Percentiles rank a stretch among this genome's conserved stretches.
These are phyloP conservation scores for Lyophyllum shimeji DNA, from an alignment of 768 basidiomycete genomes.

Conservation along the genomic window DNA sequence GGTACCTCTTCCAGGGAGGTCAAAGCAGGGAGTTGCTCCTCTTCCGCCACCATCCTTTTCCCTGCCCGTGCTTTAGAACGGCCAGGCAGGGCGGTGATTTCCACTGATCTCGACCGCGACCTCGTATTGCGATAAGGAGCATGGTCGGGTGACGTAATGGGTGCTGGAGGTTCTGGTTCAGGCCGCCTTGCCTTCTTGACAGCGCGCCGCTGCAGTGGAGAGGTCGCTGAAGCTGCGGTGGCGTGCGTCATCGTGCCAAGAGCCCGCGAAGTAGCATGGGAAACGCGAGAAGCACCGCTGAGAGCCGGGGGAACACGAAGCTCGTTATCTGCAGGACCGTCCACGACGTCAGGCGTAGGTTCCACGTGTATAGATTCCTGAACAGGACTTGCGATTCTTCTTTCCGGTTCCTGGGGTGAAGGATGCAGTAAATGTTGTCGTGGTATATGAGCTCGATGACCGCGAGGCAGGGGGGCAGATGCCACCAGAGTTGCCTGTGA, in stretches of 20 bases:
- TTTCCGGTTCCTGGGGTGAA: background rate
- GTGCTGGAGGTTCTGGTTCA: background rate
- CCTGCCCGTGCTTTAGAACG: background rate
- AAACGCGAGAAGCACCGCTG: background rate
- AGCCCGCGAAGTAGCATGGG: background rate
- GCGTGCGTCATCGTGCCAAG: background rate
- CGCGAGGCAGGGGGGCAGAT: background rate
- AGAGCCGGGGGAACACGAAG: background rate
- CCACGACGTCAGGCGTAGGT: too few species aligned
- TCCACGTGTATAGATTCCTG: background rate
- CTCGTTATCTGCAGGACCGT: background rate
- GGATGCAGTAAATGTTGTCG: background rate
- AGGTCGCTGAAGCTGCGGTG: background rate
- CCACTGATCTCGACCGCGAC: constrained; percentile 30
- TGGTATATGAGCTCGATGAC: background rate
- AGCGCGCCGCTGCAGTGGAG: background rate
- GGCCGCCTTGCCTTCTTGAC: constrained; percentile 7
- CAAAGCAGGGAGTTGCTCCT: background rate
- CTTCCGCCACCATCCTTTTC: background rate
- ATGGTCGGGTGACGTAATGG: background rate
- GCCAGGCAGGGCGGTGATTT: constrained; percentile 18
- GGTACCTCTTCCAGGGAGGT: constrained; percentile 3
- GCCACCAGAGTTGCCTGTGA: constrained; percentile 18
- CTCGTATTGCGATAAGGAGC: constrained; percentile 35
- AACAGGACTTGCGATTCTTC: background rate